These are phyloP conservation scores for Cydonia oblonga DNA, from an alignment of 331 rosid species.

Conservation along the genomic window DNA sequence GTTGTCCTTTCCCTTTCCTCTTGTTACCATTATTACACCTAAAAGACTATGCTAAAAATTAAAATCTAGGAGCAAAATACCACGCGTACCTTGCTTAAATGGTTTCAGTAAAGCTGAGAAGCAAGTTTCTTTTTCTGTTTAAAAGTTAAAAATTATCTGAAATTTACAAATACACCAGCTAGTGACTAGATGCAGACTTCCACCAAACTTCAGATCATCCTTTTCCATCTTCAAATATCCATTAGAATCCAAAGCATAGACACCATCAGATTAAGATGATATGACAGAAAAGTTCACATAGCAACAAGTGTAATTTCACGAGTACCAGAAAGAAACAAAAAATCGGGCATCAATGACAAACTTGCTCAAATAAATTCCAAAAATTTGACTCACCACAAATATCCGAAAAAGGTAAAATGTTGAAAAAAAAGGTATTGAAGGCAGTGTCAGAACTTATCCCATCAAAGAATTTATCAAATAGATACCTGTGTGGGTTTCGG, in stretches of 20 bases:
- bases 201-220: not conserved
- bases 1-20: not conserved
- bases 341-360: not conserved
- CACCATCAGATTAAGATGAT: not conserved
- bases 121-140: not conserved
- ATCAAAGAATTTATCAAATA: not conserved
- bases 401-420: not conserved
- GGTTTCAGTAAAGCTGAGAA: not conserved
- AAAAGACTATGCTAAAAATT: not conserved
- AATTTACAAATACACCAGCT: not conserved
- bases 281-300: not conserved
- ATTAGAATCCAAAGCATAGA: not conserved
- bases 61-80: not conserved
- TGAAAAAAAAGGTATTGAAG: not conserved
- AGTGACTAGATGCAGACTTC: not conserved
- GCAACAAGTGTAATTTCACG: not conserved
- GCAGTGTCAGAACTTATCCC: not conserved
- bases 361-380: not conserved
- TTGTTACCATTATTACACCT: not conserved
- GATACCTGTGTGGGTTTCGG: constrained; percentile 77
- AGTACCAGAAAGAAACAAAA: not conserved
- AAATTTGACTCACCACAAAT: not conserved
- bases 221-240: not conserved
- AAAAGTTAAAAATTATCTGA: not conserved
- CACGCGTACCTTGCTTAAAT: not conserved